These are phyloP conservation scores for Didymella exigua DNA, from an alignment of 2,329 filamentous ascomycete genomes.

Conservation along the genomic window DNA sequence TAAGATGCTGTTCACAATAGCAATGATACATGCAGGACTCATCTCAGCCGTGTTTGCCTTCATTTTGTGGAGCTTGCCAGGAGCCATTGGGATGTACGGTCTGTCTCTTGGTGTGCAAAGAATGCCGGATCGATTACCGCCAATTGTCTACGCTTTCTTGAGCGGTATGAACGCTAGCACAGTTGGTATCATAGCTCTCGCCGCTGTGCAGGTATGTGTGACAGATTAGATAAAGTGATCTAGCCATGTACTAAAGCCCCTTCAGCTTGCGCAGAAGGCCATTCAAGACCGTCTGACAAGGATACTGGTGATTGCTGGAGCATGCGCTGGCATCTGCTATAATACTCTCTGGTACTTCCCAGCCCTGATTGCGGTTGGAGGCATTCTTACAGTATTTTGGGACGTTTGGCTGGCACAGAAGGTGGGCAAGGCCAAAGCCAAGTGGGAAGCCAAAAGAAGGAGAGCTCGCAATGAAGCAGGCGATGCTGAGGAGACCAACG, in stretches of 20 bases:
- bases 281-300: slow-evolving; percentile 69
- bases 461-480: slow-evolving; percentile 23
- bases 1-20: slow-evolving; percentile 74
- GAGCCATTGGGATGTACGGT: slow-evolving; percentile 72
- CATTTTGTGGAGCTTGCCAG: slow-evolving; percentile 71
- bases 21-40: slow-evolving; percentile 66
- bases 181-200: slow-evolving; percentile 73
- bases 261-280: slow-evolving; percentile 67
- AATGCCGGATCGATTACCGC: slow-evolving; percentile 64
- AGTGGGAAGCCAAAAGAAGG: slow-evolving; percentile 25
- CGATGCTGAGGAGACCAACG: slow-evolving; percentile 28
- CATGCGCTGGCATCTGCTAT: slow-evolving; percentile 69
- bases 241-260: not conserved
- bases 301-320: slow-evolving; percentile 67
- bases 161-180: slow-evolving; percentile 75
- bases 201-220: slow-evolving; percentile 59
- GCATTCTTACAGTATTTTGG: slow-evolving; percentile 59
- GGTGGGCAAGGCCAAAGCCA: slow-evolving; percentile 38
- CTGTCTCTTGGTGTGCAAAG: slow-evolving; percentile 68
- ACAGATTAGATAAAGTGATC: not conserved
- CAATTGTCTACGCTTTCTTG: slow-evolving; percentile 69
- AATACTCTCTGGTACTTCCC: slow-evolving; percentile 79
- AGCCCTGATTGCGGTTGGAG: slow-evolving; percentile 63
- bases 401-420: slow-evolving; percentile 60
- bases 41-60: slow-evolving; percentile 64